Base-by-base conservation (phyloP, 331 rosid genomes). In the Dryas integrifolia region DNA sequence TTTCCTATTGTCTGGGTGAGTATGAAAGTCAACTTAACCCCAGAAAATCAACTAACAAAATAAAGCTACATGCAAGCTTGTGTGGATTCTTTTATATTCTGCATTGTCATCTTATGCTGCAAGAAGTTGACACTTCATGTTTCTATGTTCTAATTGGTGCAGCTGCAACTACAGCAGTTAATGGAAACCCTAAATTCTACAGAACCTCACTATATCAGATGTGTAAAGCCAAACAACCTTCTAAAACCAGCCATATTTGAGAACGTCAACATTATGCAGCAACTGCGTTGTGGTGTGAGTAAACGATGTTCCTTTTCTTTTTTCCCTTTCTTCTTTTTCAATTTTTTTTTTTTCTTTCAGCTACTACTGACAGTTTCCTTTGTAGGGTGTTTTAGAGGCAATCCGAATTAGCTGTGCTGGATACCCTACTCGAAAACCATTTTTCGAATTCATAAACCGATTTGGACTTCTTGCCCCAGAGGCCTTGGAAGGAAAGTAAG, bases 271-370 rank as follows among this genome's bases (percentile, higher is more conserved):
- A 85, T 95, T 73, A 89, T 95, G 98, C 99, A 95, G 70, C 99
- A 95, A 87, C 90, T 95, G 79, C 98, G 98, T 47, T 95, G 99
- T 87, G 99, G 99, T 82, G 99, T 95, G 84, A 89, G 99, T 84
- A 75, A 68, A 67, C 30, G 35, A 62, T 79, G 56, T 65, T 77
- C 18, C 73, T 77, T 69, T 71, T 81, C 47, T 50, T 11, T 30
- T 71, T 9, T 76, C 73, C 64, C 62, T 73, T 75, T 77, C 77
- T 30, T 30, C 35, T 75, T 21, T 14, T 60, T 8, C 4, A 9
- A 62, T 40, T 40, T 24, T 24, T 38, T 67, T 18, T 24, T 71
- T 14, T 71, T 52, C 66, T 74, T 68, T 66, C 18, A 64, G 75
- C 46, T 55, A 69, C 61, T 48, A 74, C 73, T 82, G 78, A 79